Evolutionary conservation across 257 asterid species (phyloP).

Genomic region (Leptodermis oblonga): DNA sequence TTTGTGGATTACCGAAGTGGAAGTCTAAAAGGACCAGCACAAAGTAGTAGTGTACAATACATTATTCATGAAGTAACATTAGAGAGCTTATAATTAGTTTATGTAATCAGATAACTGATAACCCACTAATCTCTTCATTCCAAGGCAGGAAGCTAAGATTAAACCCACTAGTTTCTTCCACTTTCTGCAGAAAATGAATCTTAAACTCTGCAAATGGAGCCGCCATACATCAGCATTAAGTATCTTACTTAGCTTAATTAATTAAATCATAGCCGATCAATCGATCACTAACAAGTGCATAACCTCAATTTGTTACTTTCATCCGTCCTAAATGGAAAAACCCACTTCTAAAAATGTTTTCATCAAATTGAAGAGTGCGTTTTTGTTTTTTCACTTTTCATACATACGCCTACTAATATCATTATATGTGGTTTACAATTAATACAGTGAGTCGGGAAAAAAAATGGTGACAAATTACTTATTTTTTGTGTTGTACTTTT

Average conservation of each 20-base stretch:
- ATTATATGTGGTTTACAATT: too few relatives aligned
- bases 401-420: too few relatives aligned
- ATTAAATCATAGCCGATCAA: too few relatives aligned
- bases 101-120: conserved; percentile 14
- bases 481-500: too few relatives aligned
- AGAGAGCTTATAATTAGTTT: background rate
- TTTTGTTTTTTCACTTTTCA: too few relatives aligned
- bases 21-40: conserved; percentile 8
- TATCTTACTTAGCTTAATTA: background rate
- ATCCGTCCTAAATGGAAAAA: too few relatives aligned
- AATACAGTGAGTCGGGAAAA: too few relatives aligned
- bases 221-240: conserved; percentile 31
- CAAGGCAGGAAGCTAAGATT: background rate
- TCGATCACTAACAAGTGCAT: background rate
- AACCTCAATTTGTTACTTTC: too few relatives aligned
- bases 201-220: conserved; percentile 17
- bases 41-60: background rate
- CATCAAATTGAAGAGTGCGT: too few relatives aligned
- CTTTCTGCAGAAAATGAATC: conserved; percentile 10
- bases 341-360: too few relatives aligned
- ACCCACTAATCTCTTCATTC: conserved; percentile 9
- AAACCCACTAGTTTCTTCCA: background rate
- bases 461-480: too few relatives aligned
- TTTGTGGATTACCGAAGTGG: conserved; percentile 5
- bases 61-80: background rate